These are phyloP conservation scores for Candida nitratophila DNA, from an alignment of 805 yeast species.

Conservation along the genomic window DNA sequence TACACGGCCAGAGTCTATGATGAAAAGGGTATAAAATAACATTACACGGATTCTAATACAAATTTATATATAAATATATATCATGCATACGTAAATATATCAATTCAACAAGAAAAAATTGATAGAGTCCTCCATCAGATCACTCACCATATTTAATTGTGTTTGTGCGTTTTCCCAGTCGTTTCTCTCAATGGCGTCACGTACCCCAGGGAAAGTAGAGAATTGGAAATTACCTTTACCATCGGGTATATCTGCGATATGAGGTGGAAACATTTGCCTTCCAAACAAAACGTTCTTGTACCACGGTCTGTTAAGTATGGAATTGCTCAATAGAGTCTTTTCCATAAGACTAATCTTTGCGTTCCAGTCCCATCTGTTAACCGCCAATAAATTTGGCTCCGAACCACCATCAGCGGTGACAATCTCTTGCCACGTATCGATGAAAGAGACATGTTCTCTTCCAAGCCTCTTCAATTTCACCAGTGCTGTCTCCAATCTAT, in stretches of 20 bases:
- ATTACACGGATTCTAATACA: no score
- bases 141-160: conserved; percentile 39
- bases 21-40: no score
- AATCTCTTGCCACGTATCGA: conserved; percentile 54
- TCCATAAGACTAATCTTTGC: conserved; percentile 52
- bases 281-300: conserved; percentile 66
- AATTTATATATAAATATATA: no score
- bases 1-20: no score
- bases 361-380: conserved; percentile 78
- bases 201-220: conserved; percentile 69
- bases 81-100: no score
- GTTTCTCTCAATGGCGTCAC: conserved; percentile 52
- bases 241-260: conserved; percentile 16
- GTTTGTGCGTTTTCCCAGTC: conserved; percentile 49
- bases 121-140: conserved; percentile 22
- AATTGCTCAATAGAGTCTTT: conserved; percentile 40
- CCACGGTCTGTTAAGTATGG: conserved; percentile 50
- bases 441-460: conserved; percentile 46
- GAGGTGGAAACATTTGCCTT: conserved; percentile 54
- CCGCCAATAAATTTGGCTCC: conserved; percentile 68
- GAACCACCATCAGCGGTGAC: conserved; percentile 46
- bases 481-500: conserved; percentile 21
- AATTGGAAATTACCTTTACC: conserved; percentile 33
- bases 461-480: conserved; percentile 37
- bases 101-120: conserved; percentile 8